These are phyloP conservation scores for Aspergillus melleus DNA, from an alignment of 2,329 filamentous ascomycete genomes.

Conservation along the genomic window DNA sequence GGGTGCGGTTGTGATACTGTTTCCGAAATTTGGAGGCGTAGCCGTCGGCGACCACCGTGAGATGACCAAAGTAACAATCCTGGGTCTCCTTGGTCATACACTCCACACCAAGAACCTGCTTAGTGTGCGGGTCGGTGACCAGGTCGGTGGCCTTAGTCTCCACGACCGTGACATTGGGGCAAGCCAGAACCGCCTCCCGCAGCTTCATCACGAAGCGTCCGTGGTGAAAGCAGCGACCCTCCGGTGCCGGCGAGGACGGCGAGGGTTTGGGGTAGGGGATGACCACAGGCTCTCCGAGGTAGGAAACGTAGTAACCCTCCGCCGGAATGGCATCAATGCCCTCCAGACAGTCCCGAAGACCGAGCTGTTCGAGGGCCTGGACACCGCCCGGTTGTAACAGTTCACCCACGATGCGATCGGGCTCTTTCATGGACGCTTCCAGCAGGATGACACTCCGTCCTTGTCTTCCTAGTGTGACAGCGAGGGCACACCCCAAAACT, in stretches of 20 bases:
- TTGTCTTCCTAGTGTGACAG: constrained; percentile 81
- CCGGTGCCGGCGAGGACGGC: constrained; percentile 53
- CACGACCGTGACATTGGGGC: constrained; percentile 83
- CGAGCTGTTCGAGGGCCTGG: constrained; percentile 74
- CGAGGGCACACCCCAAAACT: constrained; percentile 82
- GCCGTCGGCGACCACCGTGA: constrained; percentile 89
- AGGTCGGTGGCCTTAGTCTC: constrained; percentile 83
- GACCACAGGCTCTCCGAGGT: constrained; percentile 68
- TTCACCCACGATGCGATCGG: constrained; percentile 94
- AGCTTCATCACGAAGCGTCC: constrained; percentile 86
- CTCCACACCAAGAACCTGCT: constrained; percentile 80
- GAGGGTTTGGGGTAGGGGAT: constrained; percentile 75
- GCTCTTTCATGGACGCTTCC: constrained; percentile 85
- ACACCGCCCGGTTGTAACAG: constrained; percentile 91
- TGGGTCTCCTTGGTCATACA: constrained; percentile 62
- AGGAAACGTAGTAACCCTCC: constrained; percentile 84
- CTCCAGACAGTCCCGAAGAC: constrained; percentile 78
- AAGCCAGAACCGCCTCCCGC: constrained; percentile 69
- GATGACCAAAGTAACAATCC: constrained; percentile 82
- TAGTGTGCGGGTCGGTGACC: constrained; percentile 66
- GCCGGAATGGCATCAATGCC: constrained; percentile 83
- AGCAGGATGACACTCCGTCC: constrained; percentile 87
- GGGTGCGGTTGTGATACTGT: constrained; percentile 65
- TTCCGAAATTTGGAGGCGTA: constrained; percentile 92
- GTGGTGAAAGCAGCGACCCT: constrained; percentile 88